A percentile compares a stretch with the other conserved stretches of the same genome.
These are phyloP conservation scores for Gnetum montanum DNA, from an alignment of 75 land plant species.

Conservation along the genomic window DNA sequence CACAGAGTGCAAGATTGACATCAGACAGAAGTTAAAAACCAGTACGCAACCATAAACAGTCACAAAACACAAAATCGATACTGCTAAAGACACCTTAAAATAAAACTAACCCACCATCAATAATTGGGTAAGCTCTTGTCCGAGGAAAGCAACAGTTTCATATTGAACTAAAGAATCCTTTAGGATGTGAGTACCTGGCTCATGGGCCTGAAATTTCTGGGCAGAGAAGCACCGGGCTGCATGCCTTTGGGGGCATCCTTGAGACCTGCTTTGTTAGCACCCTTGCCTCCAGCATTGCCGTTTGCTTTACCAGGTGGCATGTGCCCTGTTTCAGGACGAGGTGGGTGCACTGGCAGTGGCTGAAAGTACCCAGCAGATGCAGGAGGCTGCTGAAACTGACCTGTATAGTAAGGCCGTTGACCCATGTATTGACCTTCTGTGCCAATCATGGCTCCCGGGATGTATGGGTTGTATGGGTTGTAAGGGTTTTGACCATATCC, in stretches of 20 bases:
- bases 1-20: not conserved
- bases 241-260: constrained; percentile 10
- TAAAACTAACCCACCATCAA: not conserved
- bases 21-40: not conserved
- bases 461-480: constrained; percentile 53
- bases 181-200: constrained; percentile 33
- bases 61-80: not conserved
- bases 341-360: constrained; percentile 24
- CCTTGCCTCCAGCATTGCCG: constrained; percentile 12
- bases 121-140: not conserved
- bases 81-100: not conserved
- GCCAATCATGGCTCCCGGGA: constrained; percentile 54
- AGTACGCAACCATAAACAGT: too few species aligned
- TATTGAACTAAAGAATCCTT: constrained; percentile 35
- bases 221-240: constrained; percentile 22
- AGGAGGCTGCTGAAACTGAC: constrained; percentile 23
- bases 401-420: constrained; percentile 22
- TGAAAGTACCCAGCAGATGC: constrained; percentile 29
- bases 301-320: constrained; percentile 32
- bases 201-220: constrained; percentile 24
- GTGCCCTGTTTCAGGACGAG: constrained; percentile 16
- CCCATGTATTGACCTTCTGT: constrained; percentile 30
- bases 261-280: constrained; percentile 17
- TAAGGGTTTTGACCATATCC: constrained; percentile 45
- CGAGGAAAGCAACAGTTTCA: not conserved